A percentile compares a stretch with the other conserved stretches of the same genome.
Evolutionary conservation across 805 yeast genomes (phyloP).

Genomic region (Candida suzukii): DNA sequence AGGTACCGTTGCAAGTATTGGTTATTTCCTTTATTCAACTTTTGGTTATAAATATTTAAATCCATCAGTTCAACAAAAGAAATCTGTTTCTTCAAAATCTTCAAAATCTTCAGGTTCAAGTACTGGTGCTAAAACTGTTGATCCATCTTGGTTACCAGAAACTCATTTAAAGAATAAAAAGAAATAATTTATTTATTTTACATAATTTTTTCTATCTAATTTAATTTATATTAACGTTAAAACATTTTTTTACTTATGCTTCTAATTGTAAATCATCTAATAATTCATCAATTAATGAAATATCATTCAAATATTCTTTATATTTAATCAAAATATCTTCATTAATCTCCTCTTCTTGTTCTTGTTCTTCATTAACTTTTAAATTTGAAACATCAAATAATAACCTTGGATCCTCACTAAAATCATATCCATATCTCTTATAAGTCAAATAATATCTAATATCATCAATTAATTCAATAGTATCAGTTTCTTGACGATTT

Average conservation of each 20-base stretch:
- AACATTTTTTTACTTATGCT: constrained; percentile 32
- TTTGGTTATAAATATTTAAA: constrained; percentile 42
- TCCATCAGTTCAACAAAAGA: constrained; percentile 32
- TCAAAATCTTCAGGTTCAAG: constrained; percentile 17
- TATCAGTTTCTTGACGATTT: constrained; percentile 64
- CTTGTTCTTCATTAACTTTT: not conserved
- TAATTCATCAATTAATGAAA: constrained; percentile 32
- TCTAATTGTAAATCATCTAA: constrained; percentile 32
- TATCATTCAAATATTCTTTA: constrained; percentile 29
- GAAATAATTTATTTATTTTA: constrained; percentile 9
- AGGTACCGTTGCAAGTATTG: constrained; percentile 40
- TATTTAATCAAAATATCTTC: constrained; percentile 11
- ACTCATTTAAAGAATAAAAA: constrained; percentile 35
- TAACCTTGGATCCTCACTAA: constrained; percentile 4
- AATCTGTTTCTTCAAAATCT: constrained; percentile 17
- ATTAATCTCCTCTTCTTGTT: constrained; percentile 11
- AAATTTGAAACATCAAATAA: not conserved
- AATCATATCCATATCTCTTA: constrained; percentile 27
- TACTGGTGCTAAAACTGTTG: constrained; percentile 26
- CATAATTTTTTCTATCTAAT: too few species aligned
- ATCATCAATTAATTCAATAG: constrained; percentile 75
- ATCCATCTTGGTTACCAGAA: constrained; percentile 55
- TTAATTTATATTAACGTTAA: too few species aligned
- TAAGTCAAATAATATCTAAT: constrained; percentile 51
- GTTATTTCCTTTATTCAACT: constrained; percentile 37